These are phyloP conservation scores for Hymenoscyphus repandus DNA, from an alignment of 2,329 filamentous ascomycete species.

Conservation along the genomic window DNA sequence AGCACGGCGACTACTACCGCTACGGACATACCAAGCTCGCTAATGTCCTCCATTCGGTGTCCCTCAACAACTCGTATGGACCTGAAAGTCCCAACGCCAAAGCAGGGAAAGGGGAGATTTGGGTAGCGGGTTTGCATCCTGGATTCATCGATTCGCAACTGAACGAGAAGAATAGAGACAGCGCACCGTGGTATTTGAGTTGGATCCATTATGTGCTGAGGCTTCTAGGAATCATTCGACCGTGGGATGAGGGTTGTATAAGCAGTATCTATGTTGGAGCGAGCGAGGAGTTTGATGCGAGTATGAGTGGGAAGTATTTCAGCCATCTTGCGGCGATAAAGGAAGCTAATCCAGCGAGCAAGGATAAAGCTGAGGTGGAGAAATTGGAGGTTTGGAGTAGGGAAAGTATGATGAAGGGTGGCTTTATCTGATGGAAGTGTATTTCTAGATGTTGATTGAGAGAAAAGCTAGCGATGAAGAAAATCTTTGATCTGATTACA, in stretches of 20 bases:
- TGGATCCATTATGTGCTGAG: conserved; percentile 11
- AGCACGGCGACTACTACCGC: conserved; percentile 1
- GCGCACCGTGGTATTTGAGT: conserved; percentile 7
- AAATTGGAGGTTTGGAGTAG: conserved; percentile 16
- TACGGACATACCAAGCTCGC: conserved; percentile 19
- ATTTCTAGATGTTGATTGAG: neutral
- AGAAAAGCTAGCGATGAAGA: no score
- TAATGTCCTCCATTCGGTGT: conserved; percentile 17
- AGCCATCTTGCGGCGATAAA: conserved; percentile 7
- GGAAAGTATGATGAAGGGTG: conserved; percentile 12
- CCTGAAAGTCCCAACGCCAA: conserved; percentile 9
- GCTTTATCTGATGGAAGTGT: conserved; percentile 8
- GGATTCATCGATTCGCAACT: conserved; percentile 17
- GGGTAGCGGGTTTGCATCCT: conserved; percentile 14
- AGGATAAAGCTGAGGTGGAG: conserved; percentile 4
- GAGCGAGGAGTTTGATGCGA: conserved; percentile 11
- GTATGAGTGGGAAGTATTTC: conserved; percentile 18
- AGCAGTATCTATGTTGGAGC: conserved; percentile 14
- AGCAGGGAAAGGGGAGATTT: conserved; percentile 15
- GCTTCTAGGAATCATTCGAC: conserved; percentile 9
- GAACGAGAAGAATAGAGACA: conserved; percentile 10
- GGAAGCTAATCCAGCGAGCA: conserved; percentile 5
- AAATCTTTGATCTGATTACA: no score
- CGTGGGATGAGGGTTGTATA: conserved; percentile 13
- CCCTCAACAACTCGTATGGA: conserved; percentile 15